phyloP scores from a whole-genome alignment of 2,329 filamentous ascomycete genomes.

The Davidsoniella virescens region DNA sequence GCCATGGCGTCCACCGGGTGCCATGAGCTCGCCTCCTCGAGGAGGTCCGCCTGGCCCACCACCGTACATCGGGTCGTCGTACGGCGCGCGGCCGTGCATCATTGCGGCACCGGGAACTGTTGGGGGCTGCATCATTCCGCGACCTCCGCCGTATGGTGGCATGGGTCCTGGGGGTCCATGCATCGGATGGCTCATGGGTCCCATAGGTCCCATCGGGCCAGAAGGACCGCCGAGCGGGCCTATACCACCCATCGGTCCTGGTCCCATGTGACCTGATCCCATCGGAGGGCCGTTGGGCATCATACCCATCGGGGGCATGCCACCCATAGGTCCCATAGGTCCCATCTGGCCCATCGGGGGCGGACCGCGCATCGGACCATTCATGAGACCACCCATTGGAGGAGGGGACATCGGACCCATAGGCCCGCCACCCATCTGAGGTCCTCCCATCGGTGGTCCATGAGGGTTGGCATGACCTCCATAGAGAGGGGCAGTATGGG shows the following conservation, averaged over 20 bases:
- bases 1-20: slow-evolving; percentile 5
- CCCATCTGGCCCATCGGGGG: slow-evolving; percentile 3
- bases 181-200: slow-evolving; percentile 9
- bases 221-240: slow-evolving; percentile 4
- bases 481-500: slow-evolving; percentile 8
- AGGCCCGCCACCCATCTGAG: slow-evolving; percentile 2
- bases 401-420: slow-evolving; percentile 3
- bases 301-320: neutral
- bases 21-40: slow-evolving; percentile 9
- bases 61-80: slow-evolving; percentile 10
- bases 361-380: slow-evolving; percentile 1
- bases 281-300: neutral
- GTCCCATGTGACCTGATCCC: neutral
- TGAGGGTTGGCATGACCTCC: slow-evolving; percentile 4
- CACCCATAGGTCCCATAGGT: slow-evolving; percentile 4
- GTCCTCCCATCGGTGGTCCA: slow-evolving; percentile 4
- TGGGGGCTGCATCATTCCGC: slow-evolving; percentile 7
- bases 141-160: slow-evolving; percentile 7
- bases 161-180: slow-evolving; percentile 5
- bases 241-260: slow-evolving; percentile 5
- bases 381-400: slow-evolving; percentile 5
- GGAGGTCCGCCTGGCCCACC: slow-evolving; percentile 11
- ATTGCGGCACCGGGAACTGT: slow-evolving; percentile 2
- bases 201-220: slow-evolving; percentile 4
- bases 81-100: slow-evolving; percentile 3